Base-by-base conservation (phyloP, 257 asterid species). In the Solanum chilense region DNA sequence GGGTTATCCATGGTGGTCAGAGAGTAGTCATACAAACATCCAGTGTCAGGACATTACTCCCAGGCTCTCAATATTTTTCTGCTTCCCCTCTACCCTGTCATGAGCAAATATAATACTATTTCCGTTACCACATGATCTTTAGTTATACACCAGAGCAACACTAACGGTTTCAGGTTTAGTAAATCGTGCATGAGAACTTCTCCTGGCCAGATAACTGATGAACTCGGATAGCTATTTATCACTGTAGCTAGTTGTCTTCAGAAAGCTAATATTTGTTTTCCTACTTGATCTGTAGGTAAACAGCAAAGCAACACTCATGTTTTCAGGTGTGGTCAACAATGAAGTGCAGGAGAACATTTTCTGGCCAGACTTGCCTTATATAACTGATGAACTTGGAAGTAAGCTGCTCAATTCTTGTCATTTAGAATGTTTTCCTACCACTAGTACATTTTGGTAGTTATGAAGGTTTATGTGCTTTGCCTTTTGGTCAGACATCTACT, bases 381-480 rank as follows among this genome's bases (percentile, higher is more conserved):
- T 95, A 76, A 96, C 98, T 18, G 99, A 96, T 89, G 99, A 97
- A 88, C 93, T 92, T 90, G 99, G 99, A 92, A 95, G 99, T 97
- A 92, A 91, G 98, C 88, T 87, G 58, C 77, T 75, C 60, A 42
- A 42, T 88, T 86, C 88, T 76, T 89, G 81, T 88, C 80, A 78
- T 77, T 69, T 68, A 69, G 73, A 69, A 87, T 82, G 16, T 87
- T 45, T 35, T 74, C 31, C 47, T 73, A 42, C 31, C 21, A 8
- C n/a, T 56, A 18, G 37, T 83, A 49, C 25, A 70, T 37, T 66
- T 86, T 27, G 25, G 21, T 83, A 80, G 76, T 60, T 64, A 76
- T 83, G 70, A 81, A 86, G 84, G 87, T 87, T 29, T 35, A 4
- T 74, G 86, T 89, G 87, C 81, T 90, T 90, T n/a, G 88, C 83